These are phyloP conservation scores for Penicillium parvum DNA, from an alignment of 495 filamentous ascomycete genomes.

Conservation along the genomic window DNA sequence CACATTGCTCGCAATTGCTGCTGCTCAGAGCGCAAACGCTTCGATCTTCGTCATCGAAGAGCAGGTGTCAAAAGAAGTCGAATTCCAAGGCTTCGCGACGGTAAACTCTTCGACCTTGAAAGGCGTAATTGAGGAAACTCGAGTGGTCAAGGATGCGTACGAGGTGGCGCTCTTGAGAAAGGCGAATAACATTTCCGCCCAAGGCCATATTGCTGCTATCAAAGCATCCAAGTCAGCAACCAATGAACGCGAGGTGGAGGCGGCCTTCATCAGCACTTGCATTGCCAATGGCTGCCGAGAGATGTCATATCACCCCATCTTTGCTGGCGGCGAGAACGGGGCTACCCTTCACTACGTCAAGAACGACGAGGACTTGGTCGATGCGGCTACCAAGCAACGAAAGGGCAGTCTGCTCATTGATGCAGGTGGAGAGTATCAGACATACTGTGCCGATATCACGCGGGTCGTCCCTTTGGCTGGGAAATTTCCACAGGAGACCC, in stretches of 20 bases:
- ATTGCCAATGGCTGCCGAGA: conserved; percentile 69
- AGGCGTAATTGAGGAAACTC: conserved; percentile 68
- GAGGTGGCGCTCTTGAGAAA: conserved; percentile 79
- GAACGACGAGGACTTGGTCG: conserved; percentile 61
- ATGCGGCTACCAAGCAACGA: conserved; percentile 38
- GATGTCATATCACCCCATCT: conserved; percentile 82
- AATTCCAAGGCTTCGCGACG: conserved; percentile 58
- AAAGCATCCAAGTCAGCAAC: conserved; percentile 56
- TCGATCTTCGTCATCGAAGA: conserved; percentile 66
- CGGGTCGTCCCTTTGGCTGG: conserved; percentile 79
- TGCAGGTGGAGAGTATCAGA: conserved; percentile 74
- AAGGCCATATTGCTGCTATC: conserved; percentile 69
- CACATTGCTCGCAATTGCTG: conserved; percentile 46
- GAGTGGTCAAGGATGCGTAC: conserved; percentile 78
- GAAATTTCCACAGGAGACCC: conserved; percentile 65
- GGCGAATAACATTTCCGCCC: conserved; percentile 76
- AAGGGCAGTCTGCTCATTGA: conserved; percentile 78
- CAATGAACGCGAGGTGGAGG: conserved; percentile 83
- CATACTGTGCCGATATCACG: conserved; percentile 88
- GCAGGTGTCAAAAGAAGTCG: conserved; percentile 62
- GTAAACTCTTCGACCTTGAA: conserved; percentile 62
- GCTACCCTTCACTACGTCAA: conserved; percentile 85
- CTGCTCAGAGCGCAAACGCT: conserved; percentile 41
- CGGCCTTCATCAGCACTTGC: conserved; percentile 67
- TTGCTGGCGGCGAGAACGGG: conserved; percentile 69